Percentiles rank a stretch among this genome's conserved stretches.
phyloP scores from a whole-genome alignment of 495 filamentous ascomycete genomes.

The Aspergillus ellipticus region DNA sequence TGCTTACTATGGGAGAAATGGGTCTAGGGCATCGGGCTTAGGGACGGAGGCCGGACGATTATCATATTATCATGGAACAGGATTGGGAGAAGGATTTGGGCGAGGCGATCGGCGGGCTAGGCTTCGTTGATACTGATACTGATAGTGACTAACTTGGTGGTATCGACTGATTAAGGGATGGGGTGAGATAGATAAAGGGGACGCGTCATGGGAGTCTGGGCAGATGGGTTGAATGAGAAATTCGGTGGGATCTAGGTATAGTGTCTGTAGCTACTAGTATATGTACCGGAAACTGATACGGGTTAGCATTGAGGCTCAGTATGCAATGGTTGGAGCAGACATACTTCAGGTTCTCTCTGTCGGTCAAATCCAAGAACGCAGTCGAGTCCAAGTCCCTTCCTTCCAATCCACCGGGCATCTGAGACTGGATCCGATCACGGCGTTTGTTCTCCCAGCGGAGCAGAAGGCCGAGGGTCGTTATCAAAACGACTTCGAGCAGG shows the following conservation, averaged over 20 bases:
- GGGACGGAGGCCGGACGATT: too few relatives aligned
- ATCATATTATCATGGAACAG: too few relatives aligned
- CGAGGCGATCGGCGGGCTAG: too few relatives aligned
- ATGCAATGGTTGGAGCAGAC: background rate
- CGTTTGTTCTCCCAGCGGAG: constrained; percentile 54
- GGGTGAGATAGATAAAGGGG: too few relatives aligned
- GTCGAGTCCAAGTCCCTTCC: constrained; percentile 51
- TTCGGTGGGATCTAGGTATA: background rate
- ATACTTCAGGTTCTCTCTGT: constrained; percentile 55
- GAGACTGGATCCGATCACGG: constrained; percentile 49
- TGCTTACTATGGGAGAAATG: background rate
- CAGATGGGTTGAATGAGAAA: background rate
- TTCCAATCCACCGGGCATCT: constrained; percentile 44
- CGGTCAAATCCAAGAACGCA: constrained; percentile 59
- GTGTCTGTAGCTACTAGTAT: background rate
- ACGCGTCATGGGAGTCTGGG: too few relatives aligned
- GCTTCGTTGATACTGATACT: too few relatives aligned
- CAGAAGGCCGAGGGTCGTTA: constrained; percentile 42
- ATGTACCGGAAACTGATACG: constrained; percentile 5
- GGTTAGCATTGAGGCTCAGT: background rate
- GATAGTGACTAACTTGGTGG: too few relatives aligned
- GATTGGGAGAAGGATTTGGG: too few relatives aligned
- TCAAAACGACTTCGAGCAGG: constrained; percentile 48
- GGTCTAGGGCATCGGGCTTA: background rate
- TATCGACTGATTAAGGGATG: too few relatives aligned